Base-by-base conservation (phyloP, 768 basidiomycete species). In the Lepiota subincarnata region DNA sequence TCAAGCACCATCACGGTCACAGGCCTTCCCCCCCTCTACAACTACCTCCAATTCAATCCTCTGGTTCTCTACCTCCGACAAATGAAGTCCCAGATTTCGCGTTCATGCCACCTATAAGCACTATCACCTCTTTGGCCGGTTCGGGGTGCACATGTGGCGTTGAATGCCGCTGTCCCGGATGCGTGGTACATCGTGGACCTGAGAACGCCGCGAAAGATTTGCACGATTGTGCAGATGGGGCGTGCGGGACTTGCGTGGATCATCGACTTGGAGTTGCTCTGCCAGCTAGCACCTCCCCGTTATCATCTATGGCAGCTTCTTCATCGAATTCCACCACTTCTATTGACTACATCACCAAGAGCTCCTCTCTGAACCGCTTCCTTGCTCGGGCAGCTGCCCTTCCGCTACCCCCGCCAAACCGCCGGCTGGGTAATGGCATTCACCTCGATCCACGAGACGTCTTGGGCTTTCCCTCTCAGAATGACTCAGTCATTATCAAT, bases 141-240 rank as follows among this genome's bases (percentile, higher is more conserved):
- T 77, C 86, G 1, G 86, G 84, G 2, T 90, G 88, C 63, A 86
- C 83, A 6, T 89, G 88, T 62, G 87, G 87, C 26, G 65, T 80
- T 39, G 69, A 70, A 37, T 91, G 88, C 61, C 76, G 76, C 12
- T 91, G 88, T 66, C 87, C 87, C 0, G 87, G 87, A 31, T 91
- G 88, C 62, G 64, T 79, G 8, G 76, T 86, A 59, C 88, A 90
- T 62, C 83, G 86, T n/a, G 80, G 82, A 1, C 53, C 66, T 14
- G 73, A 74, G 14, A 64, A 81, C 55, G 76, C 70, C 16, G 73
- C 73, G 41, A 60, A 71, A 14, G 74, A 80, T 42, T 78, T 77
- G 49, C 67, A 60, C 20, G 69, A 73, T 57, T 80, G 78, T 61
- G 70, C 68, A n/a, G 73, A 78, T 31, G 78, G 78, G 16, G 37